Percentiles rank a stretch among this genome's conserved stretches.
These are phyloP conservation scores for Verticillium nubilum DNA, from an alignment of 2,329 filamentous ascomycete species.

Conservation along the genomic window DNA sequence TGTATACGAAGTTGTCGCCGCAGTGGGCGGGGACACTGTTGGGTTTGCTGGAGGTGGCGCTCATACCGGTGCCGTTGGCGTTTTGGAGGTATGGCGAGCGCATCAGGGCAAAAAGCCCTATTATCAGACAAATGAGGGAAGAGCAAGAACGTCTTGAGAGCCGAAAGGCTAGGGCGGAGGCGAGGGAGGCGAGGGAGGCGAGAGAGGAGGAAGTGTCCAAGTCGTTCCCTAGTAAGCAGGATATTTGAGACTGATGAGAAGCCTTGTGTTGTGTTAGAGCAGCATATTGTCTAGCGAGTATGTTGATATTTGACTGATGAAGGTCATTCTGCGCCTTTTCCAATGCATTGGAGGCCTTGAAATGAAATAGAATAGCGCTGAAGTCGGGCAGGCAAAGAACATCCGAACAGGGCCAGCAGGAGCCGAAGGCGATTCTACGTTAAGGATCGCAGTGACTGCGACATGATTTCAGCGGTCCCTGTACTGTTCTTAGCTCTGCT, in stretches of 20 bases:
- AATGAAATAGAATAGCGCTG: no score
- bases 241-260: background rate
- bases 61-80: conserved; percentile 75
- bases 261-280: background rate
- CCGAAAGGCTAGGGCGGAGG: conserved; percentile 22
- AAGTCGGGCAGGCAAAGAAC: no score
- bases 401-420: no score
- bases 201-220: background rate
- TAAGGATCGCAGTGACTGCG: no score
- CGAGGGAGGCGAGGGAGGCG: conserved; percentile 15
- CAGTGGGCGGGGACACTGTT: conserved; percentile 77
- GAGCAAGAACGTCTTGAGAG: conserved; percentile 35
- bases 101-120: conserved; percentile 46
- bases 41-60: conserved; percentile 64
- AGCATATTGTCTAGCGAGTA: background rate
- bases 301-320: background rate
- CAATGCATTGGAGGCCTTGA: no score
- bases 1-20: conserved; percentile 65
- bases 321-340: background rate
- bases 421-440: no score
- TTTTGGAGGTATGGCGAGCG: conserved; percentile 61
- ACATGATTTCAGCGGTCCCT: no score
- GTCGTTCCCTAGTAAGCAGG: background rate
- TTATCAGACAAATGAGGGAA: conserved; percentile 38
- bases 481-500: no score